Evolutionary conservation across 352 stramenopile species (phyloP).

Genomic region (Phytophthora boehmeriae): DNA sequence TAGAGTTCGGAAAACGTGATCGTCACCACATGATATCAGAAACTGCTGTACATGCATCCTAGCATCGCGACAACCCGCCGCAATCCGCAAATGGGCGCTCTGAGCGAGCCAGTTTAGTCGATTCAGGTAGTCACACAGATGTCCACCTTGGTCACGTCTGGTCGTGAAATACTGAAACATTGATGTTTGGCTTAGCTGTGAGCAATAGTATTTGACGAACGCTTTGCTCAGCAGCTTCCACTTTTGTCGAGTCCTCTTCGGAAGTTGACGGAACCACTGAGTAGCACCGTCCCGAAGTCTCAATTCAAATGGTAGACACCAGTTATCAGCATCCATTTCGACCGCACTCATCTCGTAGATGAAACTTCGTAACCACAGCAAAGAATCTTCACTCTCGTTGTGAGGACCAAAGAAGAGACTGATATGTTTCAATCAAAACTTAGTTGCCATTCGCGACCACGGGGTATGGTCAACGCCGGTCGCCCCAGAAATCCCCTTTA

Average conservation of each 20-base stretch:
- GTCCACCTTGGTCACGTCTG: background rate
- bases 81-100: background rate
- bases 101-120: background rate
- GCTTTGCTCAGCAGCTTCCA: background rate
- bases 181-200: background rate
- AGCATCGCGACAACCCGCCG: background rate
- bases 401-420: too few species aligned
- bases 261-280: too few species aligned
- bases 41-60: slow-evolving; percentile 1
- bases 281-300: slow-evolving; percentile 3
- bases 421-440: too few species aligned
- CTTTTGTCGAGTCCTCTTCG: background rate
- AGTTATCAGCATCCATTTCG: background rate
- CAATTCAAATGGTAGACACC: slow-evolving; percentile 4
- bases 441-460: too few species aligned
- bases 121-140: slow-evolving; percentile 9
- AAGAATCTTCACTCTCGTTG: slow-evolving; percentile 3
- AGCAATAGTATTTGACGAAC: slow-evolving; percentile 8
- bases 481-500: too few species aligned
- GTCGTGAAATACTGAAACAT: background rate
- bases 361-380: slow-evolving; percentile 8
- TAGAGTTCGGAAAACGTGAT: background rate
- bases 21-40: background rate
- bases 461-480: too few species aligned
- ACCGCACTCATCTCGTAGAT: slow-evolving; percentile 11